Conservation (phyloP, 1,284 basidiomycete genomes). For the Phellinidium pouzarii region DNA sequence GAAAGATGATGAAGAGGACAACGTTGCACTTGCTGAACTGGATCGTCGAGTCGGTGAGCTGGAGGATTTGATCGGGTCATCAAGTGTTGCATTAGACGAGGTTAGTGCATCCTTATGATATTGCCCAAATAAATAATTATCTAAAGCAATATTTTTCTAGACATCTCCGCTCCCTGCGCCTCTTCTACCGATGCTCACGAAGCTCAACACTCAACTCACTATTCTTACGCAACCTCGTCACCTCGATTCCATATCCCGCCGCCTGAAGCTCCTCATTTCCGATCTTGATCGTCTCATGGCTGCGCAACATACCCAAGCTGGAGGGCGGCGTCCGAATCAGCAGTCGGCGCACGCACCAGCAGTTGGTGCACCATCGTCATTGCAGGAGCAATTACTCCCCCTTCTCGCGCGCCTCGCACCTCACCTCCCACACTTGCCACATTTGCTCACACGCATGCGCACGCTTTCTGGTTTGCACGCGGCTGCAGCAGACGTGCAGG, state of each 20-base stretch:
- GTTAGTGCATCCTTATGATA: conserved; percentile 32
- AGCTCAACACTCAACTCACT: conserved; percentile 80
- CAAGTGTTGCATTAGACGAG: conserved; percentile 65
- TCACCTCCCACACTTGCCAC: conserved; percentile 83
- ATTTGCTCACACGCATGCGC: conserved; percentile 82
- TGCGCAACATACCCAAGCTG: conserved; percentile 20
- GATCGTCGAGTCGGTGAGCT: conserved; percentile 75
- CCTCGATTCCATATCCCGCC: conserved; percentile 91
- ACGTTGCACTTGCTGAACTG: conserved; percentile 54
- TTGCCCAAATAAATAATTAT: conserved; percentile 3
- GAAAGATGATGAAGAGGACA: conserved; percentile 32
- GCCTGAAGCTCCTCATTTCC: conserved; percentile 87
- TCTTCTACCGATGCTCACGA: conserved; percentile 72
- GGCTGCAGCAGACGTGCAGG: conserved; percentile 74
- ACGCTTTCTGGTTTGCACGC: conserved; percentile 81
- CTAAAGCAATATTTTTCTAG: conserved; percentile 28
- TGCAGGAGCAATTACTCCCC: conserved; percentile 67
- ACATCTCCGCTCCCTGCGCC: conserved; percentile 70
- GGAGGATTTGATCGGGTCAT: conserved; percentile 75
- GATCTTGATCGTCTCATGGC: conserved; percentile 82
- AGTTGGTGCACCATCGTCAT: conserved; percentile 27
- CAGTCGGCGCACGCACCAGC: conserved; percentile 28
- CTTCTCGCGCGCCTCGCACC: conserved; percentile 81
- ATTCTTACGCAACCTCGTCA: conserved; percentile 93
- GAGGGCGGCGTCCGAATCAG: conserved; percentile 30